Evolutionary conservation across 306 rosid genomes (phyloP).

Genomic region (Vigna mungo): DNA sequence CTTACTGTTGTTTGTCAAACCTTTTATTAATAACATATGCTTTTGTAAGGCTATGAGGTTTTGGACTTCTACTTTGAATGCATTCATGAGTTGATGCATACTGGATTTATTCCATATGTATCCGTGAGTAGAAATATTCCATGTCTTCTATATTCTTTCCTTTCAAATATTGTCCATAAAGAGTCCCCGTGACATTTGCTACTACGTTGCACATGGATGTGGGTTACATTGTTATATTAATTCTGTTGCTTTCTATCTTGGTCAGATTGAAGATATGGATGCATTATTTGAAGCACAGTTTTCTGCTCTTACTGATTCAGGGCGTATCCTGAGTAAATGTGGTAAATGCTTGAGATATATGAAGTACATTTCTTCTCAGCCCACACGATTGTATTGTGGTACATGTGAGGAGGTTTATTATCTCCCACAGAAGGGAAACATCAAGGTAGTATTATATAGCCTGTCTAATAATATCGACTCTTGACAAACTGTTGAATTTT

Average conservation of each 20-base stretch:
- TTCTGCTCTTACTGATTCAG: conserved; percentile 84
- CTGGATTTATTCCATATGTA: neutral
- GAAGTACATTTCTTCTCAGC: conserved; percentile 88
- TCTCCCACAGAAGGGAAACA: conserved; percentile 91
- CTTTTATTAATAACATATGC: conserved; percentile 11
- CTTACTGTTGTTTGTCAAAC: conserved; percentile 8
- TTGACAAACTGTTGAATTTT: conserved; percentile 4
- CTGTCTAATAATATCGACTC: conserved; percentile 22
- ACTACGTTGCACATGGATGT: conserved; percentile 35
- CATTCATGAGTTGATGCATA: conserved; percentile 19
- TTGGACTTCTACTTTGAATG: conserved; percentile 4
- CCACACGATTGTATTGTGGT: conserved; percentile 83
- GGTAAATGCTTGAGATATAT: conserved; percentile 96
- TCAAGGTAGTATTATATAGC: conserved; percentile 67
- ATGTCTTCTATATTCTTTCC: conserved; percentile 23
- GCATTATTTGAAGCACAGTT: conserved; percentile 94
- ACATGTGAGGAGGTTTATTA: conserved; percentile 91
- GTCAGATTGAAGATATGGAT: conserved; percentile 97
- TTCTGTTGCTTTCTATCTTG: conserved; percentile 43
- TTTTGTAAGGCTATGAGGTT: neutral
- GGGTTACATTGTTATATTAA: conserved; percentile 34
- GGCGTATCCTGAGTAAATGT: conserved; percentile 84
- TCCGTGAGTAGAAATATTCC: neutral
- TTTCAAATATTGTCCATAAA: conserved; percentile 22
- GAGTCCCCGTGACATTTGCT: conserved; percentile 22